Conservation (phyloP, 371 early-diverging fungal genomes). For the Apophysomyces trapeziformis region DNA sequence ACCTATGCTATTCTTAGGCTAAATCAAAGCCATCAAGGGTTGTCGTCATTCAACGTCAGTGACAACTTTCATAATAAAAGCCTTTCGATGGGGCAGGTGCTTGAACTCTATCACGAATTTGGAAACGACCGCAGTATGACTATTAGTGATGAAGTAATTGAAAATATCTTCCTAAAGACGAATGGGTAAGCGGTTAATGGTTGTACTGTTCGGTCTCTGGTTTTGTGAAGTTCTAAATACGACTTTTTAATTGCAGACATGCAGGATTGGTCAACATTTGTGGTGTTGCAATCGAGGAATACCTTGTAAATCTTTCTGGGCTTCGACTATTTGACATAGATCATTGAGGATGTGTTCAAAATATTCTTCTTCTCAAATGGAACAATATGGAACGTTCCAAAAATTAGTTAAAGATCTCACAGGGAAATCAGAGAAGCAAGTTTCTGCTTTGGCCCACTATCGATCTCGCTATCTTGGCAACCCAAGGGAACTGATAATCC, state of each 20-base stretch:
- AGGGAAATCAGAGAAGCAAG: not conserved
- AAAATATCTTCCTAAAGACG: slow-evolving; percentile 14
- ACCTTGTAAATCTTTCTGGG: not conserved
- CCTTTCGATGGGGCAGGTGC: slow-evolving; percentile 14
- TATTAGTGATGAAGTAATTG: slow-evolving; percentile 14
- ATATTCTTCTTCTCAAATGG: not conserved
- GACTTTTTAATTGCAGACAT: slow-evolving; percentile 6
- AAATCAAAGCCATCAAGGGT: slow-evolving; percentile 10
- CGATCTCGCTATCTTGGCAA: slow-evolving; percentile 1
- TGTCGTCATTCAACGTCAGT: slow-evolving; percentile 20
- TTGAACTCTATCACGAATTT: slow-evolving; percentile 7
- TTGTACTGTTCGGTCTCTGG: slow-evolving; percentile 5
- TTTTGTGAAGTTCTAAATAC: slow-evolving; percentile 1
- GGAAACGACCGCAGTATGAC: slow-evolving; percentile 15
- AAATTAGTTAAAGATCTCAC: not conserved
- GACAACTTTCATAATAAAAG: slow-evolving; percentile 22
- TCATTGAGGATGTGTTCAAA: slow-evolving; percentile 61
- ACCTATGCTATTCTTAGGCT: slow-evolving; percentile 18
- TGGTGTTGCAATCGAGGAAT: slow-evolving; percentile 6
- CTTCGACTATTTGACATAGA: slow-evolving; percentile 37
- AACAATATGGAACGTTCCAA: slow-evolving; percentile 1
- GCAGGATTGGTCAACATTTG: slow-evolving; percentile 15
- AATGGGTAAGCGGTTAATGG: slow-evolving; percentile 14
- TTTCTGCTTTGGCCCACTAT: not conserved
- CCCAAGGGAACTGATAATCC: not conserved